Evolutionary conservation across 176 grass and related monocot genomes (phyloP).

Genomic region (Coix lacrymajobi): DNA sequence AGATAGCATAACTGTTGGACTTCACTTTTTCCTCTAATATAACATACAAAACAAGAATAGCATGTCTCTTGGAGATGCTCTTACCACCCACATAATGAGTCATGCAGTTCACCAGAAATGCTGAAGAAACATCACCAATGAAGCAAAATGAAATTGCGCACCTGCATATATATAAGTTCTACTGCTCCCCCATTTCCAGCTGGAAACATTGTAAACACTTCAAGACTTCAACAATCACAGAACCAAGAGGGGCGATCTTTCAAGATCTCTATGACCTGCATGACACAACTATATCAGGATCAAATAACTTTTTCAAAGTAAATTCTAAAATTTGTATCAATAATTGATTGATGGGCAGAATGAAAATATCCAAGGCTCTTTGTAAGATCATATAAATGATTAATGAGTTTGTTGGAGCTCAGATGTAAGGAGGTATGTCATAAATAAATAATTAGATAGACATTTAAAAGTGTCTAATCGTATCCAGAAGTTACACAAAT

Average conservation of each 20-base stretch:
- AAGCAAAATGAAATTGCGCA: conserved; percentile 16
- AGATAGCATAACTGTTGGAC: no score
- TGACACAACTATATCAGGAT: conserved; percentile 28
- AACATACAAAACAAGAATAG: no score
- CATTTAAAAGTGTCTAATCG: neutral
- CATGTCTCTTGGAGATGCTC: no score
- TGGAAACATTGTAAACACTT: conserved; percentile 85
- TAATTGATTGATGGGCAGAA: neutral
- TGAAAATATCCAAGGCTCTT: neutral
- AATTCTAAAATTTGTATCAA: neutral
- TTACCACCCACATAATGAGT: neutral
- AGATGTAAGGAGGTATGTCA: neutral
- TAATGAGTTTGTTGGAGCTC: neutral
- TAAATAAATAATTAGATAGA: neutral
- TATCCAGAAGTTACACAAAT: conserved; percentile 1
- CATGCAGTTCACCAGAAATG: neutral
- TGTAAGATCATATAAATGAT: neutral
- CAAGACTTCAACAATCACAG: conserved; percentile 85
- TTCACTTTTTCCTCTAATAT: no score
- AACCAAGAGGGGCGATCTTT: conserved; percentile 96
- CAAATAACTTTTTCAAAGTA: neutral
- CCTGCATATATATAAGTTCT: conserved; percentile 97
- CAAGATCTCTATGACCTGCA: conserved; percentile 80
- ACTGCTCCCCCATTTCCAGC: conserved; percentile 87
- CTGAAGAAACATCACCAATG: neutral